Conservation (phyloP, 1,139 yeast genomes). For the Yamadazyma membranifaciens region DNA sequence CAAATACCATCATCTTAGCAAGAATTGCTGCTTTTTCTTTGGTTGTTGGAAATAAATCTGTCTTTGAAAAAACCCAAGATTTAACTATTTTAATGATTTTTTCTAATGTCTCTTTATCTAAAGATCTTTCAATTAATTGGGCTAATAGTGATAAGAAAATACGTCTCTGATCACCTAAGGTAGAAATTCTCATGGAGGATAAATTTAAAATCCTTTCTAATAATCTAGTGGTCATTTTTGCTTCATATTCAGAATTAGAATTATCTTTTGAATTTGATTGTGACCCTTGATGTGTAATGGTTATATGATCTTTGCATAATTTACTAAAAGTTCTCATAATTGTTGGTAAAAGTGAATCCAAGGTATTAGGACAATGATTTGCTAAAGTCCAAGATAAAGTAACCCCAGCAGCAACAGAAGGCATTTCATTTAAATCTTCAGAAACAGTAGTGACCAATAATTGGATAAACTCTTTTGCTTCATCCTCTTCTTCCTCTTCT, state of each 20-base stretch:
- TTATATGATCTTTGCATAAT: slow-evolving; percentile 83
- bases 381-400: slow-evolving; percentile 83
- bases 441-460: slow-evolving; percentile 67
- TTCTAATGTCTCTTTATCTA: slow-evolving; percentile 70
- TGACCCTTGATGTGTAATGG: slow-evolving; percentile 57
- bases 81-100: slow-evolving; percentile 79
- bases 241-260: slow-evolving; percentile 57
- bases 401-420: slow-evolving; percentile 90
- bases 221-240: slow-evolving; percentile 73
- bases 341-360: slow-evolving; percentile 72
- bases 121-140: slow-evolving; percentile 84
- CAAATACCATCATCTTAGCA: slow-evolving; percentile 92
- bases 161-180: slow-evolving; percentile 89
- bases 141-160: slow-evolving; percentile 83
- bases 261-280: slow-evolving; percentile 33
- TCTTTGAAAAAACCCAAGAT: slow-evolving; percentile 83
- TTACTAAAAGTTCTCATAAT: slow-evolving; percentile 87
- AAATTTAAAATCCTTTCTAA: slow-evolving; percentile 75
- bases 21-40: slow-evolving; percentile 95
- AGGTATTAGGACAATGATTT: slow-evolving; percentile 65
- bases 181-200: slow-evolving; percentile 76
- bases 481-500: slow-evolving; percentile 52
- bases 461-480: slow-evolving; percentile 58
- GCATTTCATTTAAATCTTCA: slow-evolving; percentile 79
- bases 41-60: slow-evolving; percentile 87